Evolutionary conservation across 805 yeast genomes (phyloP), one percentile per base, ranked within the genome.

Genomic region (Danielia reshetovae): DNA sequence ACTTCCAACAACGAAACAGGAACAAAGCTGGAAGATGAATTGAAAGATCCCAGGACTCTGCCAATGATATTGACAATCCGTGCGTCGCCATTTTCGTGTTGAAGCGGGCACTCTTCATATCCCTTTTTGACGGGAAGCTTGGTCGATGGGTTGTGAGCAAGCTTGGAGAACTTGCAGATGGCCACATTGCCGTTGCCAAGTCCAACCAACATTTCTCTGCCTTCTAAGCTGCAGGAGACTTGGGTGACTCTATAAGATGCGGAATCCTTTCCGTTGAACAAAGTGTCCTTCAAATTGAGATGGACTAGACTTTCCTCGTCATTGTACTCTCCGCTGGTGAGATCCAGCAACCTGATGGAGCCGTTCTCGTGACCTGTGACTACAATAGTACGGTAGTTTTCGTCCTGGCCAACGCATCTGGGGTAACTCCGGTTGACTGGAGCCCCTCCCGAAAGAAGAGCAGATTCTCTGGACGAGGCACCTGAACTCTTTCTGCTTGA

Each of bases 361-460:
- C 97, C 97, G 54, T 82, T 82, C 23, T 79, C 75, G 52, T 93
- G 96, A 0, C 97, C 97, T 0, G 95, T 80, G 1, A 87, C 79
- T 27, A 89, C 39, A n/a, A 67, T 53, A 34, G 51, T 58, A 8
- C 64, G 64, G 9, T 74, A 75, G 3, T 81, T 50, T 7, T 65
- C 70, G 28, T 57, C 60, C 18, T 43, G 34, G 0, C 71, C 72
- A 18, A 67, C 34, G 2, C 68, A 48, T 22, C 44, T 52, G 9
- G 60, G 54, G 8, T 44, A 44, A n/a, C 41, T 38, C 26, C 51
- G 38, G 38, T 34, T 51, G 29, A 75, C 70, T 62, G 95, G 83
- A 2, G 79, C 74, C 4, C 99, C 98, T 31, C 98, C 98, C 35
- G 69, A 72, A 23, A 89, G 63, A 4, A 87, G 58, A n/a, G 73